Percentiles rank a stretch among this genome's conserved stretches.
Evolutionary conservation across 495 filamentous ascomycete species (phyloP).

Genomic region (Podospora appendiculata): DNA sequence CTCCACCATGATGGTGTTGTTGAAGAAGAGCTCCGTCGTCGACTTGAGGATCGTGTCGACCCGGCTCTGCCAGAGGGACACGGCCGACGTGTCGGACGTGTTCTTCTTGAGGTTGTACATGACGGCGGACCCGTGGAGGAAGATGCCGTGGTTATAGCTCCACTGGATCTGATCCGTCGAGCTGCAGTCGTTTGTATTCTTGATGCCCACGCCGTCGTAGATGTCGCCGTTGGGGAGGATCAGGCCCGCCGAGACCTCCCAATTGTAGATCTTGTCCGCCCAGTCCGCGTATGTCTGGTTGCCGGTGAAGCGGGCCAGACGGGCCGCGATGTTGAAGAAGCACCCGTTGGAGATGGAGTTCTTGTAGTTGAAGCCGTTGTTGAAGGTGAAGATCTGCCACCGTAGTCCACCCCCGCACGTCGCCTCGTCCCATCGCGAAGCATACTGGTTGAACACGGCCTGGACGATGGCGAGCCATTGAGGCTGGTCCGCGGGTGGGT

Average conservation of each 20-base stretch:
- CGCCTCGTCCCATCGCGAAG: slow-evolving; percentile 56
- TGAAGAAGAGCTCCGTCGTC: slow-evolving; percentile 49
- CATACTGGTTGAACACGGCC: slow-evolving; percentile 68
- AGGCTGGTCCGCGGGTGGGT: slow-evolving; percentile 52
- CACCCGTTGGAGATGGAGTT: slow-evolving; percentile 73
- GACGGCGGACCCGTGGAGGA: slow-evolving; percentile 62
- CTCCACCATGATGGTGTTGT: slow-evolving; percentile 55
- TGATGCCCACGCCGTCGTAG: slow-evolving; percentile 57
- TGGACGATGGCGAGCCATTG: slow-evolving; percentile 76
- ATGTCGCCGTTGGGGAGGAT: slow-evolving; percentile 54
- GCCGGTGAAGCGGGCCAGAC: slow-evolving; percentile 65
- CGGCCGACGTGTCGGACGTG: slow-evolving; percentile 30
- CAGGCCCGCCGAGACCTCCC: slow-evolving; percentile 54
- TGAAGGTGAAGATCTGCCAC: slow-evolving; percentile 82
- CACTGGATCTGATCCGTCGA: slow-evolving; percentile 58
- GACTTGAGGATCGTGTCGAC: slow-evolving; percentile 48
- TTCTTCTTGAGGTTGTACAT: slow-evolving; percentile 57
- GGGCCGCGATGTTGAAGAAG: slow-evolving; percentile 76
- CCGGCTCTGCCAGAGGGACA: slow-evolving; percentile 45
- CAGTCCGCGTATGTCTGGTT: slow-evolving; percentile 70
- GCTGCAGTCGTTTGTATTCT: slow-evolving; percentile 37
- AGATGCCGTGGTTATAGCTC: slow-evolving; percentile 71
- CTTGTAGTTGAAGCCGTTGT: slow-evolving; percentile 74
- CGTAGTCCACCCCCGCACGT: slow-evolving; percentile 70
- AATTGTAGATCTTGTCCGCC: slow-evolving; percentile 66